A percentile compares a stretch with the other conserved stretches of the same genome.
phyloP scores from a whole-genome alignment of 192 early-diverging fungal genomes.

The Diversispora eburnea region DNA sequence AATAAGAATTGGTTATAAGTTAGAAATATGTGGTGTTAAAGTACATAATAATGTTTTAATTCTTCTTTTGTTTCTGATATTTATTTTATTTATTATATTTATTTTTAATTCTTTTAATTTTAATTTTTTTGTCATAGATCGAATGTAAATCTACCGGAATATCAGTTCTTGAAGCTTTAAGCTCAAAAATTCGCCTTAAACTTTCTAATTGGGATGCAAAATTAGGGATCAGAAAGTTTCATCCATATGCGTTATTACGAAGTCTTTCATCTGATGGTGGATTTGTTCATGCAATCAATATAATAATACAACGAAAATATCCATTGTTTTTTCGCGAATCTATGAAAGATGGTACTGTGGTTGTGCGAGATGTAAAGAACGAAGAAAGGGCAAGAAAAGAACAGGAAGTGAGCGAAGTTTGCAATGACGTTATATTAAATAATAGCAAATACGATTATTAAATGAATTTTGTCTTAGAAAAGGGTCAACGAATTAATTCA shows the following conservation, averaged over 20 bases:
- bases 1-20: conserved; percentile 55
- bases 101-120: not conserved
- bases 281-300: conserved; percentile 52
- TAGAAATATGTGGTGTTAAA: conserved; percentile 58
- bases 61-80: not conserved
- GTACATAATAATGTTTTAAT: conserved; percentile 20
- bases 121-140: conserved; percentile 29
- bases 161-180: conserved; percentile 48
- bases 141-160: conserved; percentile 28
- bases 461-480: not conserved
- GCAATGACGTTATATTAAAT: not conserved
- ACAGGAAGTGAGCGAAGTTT: conserved; percentile 38
- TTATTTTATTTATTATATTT: not conserved
- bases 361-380: conserved; percentile 44
- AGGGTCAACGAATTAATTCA: not conserved
- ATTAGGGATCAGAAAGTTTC: conserved; percentile 42
- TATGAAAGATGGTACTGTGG: conserved; percentile 33
- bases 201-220: conserved; percentile 55
- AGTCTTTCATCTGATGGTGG: conserved; percentile 51
- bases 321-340: conserved; percentile 46
- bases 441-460: not conserved
- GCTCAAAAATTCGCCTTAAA: conserved; percentile 52
- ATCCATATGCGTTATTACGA: conserved; percentile 33
- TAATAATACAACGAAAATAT: conserved; percentile 54
- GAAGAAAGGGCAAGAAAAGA: conserved; percentile 41